Percentiles rank a stretch among this genome's conserved stretches.
Conservation (phyloP, 352 stramenopile genomes). For the Phytophthora colocasiae region DNA sequence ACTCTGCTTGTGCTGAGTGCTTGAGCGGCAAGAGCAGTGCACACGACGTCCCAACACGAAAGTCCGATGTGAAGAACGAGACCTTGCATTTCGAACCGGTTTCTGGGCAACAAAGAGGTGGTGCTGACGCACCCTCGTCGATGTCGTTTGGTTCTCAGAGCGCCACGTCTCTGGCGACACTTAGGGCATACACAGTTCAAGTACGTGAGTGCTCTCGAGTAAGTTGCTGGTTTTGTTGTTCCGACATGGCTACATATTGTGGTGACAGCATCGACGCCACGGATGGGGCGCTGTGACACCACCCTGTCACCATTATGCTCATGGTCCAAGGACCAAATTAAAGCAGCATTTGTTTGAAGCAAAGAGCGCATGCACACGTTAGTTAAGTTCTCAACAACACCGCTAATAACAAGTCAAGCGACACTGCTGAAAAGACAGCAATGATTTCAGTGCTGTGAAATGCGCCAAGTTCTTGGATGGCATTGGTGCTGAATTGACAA, state of each 20-base stretch:
- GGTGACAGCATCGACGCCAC: too few species aligned
- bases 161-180: conserved; percentile 3
- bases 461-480: too few species aligned
- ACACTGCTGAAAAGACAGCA: too few species aligned
- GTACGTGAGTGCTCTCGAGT: not conserved
- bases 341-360: too few species aligned
- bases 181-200: conserved; percentile 10
- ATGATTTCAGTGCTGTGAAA: too few species aligned
- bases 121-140: conserved; percentile 12
- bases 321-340: too few species aligned
- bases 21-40: not conserved
- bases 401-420: too few species aligned
- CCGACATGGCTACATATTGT: not conserved
- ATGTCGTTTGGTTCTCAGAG: not conserved
- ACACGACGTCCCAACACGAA: conserved; percentile 8
- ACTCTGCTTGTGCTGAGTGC: not conserved
- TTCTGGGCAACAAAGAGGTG: conserved; percentile 4
- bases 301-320: too few species aligned
- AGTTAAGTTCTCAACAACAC: too few species aligned
- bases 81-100: conserved; percentile 15
- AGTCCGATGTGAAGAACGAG: conserved; percentile 11
- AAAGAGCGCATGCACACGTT: too few species aligned
- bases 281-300: too few species aligned
- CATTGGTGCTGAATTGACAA: too few species aligned
- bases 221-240: not conserved